Percentiles rank a stretch among this genome's conserved stretches.
These are phyloP conservation scores for Hyphodiscus sp. DNA, from an alignment of 2,329 filamentous ascomycete genomes.

Conservation along the genomic window DNA sequence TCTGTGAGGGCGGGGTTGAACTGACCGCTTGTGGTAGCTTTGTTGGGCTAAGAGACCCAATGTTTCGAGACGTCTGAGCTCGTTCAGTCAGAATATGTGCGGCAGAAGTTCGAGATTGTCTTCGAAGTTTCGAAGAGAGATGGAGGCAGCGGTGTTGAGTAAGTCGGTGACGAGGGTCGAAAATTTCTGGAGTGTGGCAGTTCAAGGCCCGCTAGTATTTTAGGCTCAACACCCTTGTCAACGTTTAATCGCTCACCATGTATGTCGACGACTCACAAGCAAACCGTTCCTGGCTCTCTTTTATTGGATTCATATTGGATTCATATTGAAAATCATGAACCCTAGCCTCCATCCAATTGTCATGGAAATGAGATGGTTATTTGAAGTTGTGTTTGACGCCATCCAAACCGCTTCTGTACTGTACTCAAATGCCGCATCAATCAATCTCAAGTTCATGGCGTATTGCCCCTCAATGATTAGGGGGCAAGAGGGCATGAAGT, in stretches of 20 bases:
- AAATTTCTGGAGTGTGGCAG: background rate
- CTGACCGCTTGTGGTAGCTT: background rate
- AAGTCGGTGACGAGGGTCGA: background rate
- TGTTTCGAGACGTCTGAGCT: background rate
- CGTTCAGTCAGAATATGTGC: background rate
- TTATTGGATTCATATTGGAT: no score
- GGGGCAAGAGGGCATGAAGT: background rate
- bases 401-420: background rate
- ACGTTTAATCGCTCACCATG: background rate
- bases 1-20: background rate
- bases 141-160: background rate
- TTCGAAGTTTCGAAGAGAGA: slow-evolving; percentile 3
- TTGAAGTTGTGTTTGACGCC: background rate
- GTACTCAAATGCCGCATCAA: background rate
- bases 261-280: background rate
- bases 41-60: background rate
- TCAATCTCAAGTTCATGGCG: no score
- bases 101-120: background rate
- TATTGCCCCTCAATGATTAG: background rate
- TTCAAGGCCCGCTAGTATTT: background rate
- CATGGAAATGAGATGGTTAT: background rate
- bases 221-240: background rate
- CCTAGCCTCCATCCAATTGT: no score
- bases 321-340: no score
- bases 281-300: background rate